phyloP scores from a whole-genome alignment of 306 rosid genomes.

The Heteromeles arbutifolia region DNA sequence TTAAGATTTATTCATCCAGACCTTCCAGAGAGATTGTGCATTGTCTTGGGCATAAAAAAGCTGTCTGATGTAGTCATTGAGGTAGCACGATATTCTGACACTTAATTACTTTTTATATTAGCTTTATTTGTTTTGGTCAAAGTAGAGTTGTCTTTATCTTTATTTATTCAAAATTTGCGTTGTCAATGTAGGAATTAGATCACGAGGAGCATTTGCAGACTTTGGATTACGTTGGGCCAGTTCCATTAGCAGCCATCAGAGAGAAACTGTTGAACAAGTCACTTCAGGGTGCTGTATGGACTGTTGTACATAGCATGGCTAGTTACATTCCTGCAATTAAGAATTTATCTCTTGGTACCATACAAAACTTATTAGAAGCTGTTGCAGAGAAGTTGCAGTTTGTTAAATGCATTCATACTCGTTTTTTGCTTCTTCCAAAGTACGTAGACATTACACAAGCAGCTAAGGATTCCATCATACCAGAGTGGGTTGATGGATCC shows the following conservation, averaged over 20 bases:
- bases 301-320: slow-evolving; percentile 64
- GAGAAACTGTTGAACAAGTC: slow-evolving; percentile 68
- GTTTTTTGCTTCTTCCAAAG: slow-evolving; percentile 72
- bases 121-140: neutral
- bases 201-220: slow-evolving; percentile 47
- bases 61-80: slow-evolving; percentile 78
- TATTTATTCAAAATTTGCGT: slow-evolving; percentile 16
- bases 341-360: slow-evolving; percentile 35
- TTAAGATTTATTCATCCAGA: slow-evolving; percentile 84
- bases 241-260: slow-evolving; percentile 49
- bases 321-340: slow-evolving; percentile 53
- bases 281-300: slow-evolving; percentile 79
- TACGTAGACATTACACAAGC: slow-evolving; percentile 63
- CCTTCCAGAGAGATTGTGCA: slow-evolving; percentile 78
- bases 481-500: slow-evolving; percentile 62
- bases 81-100: slow-evolving; percentile 44
- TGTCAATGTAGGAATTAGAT: slow-evolving; percentile 67
- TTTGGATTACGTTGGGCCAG: slow-evolving; percentile 50
- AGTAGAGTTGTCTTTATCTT: neutral
- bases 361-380: slow-evolving; percentile 45
- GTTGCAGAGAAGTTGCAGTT: slow-evolving; percentile 76
- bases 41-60: slow-evolving; percentile 60
- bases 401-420: slow-evolving; percentile 71
- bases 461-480: slow-evolving; percentile 52
- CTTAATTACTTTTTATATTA: slow-evolving; percentile 5